A percentile compares a stretch with the other conserved stretches of the same genome.
These are phyloP conservation scores for Exophiala sideris DNA, from an alignment of 2,329 filamentous ascomycete species.

Conservation along the genomic window DNA sequence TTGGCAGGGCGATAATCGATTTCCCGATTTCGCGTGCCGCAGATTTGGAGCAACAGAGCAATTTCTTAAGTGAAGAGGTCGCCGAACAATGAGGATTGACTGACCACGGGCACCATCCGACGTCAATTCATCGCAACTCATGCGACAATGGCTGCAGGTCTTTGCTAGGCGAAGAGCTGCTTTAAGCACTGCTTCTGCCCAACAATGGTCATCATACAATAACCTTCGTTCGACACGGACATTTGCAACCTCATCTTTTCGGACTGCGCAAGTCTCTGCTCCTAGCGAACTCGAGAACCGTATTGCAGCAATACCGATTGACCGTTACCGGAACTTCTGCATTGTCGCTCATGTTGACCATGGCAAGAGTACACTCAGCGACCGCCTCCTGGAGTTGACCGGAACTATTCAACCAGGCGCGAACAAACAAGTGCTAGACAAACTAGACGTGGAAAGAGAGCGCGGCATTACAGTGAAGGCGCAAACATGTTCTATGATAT, in stretches of 20 bases:
- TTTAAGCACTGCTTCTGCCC: constrained; percentile 20
- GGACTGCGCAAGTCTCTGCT: constrained; percentile 30
- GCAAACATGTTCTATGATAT: constrained; percentile 97
- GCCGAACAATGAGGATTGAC: too few species aligned
- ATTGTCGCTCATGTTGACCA: constrained; percentile 99
- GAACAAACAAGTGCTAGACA: constrained; percentile 96
- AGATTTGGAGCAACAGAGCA: too few species aligned
- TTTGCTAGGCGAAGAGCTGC: constrained; percentile 29
- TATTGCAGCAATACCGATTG: constrained; percentile 50
- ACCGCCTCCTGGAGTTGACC: constrained; percentile 87
- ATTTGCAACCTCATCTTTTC: constrained; percentile 32
- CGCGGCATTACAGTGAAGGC: constrained; percentile 98
- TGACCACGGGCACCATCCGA: too few species aligned
- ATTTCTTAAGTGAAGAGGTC: too few species aligned
- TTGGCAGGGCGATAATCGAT: constrained; percentile 18
- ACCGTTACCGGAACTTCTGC: constrained; percentile 81
- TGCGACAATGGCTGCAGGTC: constrained; percentile 29
- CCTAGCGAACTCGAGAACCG: constrained; percentile 57
- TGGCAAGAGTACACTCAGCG: constrained; percentile 93
- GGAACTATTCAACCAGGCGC: constrained; percentile 82
- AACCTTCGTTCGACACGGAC: constrained; percentile 26
- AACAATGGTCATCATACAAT: constrained; percentile 4
- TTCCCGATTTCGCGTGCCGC: too few species aligned
- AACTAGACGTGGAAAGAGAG: constrained; percentile 93
- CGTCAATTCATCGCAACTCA: constrained; percentile 10